Evolutionary conservation across 2,329 filamentous ascomycete species (phyloP).

Genomic region (Alternaria sp.): DNA sequence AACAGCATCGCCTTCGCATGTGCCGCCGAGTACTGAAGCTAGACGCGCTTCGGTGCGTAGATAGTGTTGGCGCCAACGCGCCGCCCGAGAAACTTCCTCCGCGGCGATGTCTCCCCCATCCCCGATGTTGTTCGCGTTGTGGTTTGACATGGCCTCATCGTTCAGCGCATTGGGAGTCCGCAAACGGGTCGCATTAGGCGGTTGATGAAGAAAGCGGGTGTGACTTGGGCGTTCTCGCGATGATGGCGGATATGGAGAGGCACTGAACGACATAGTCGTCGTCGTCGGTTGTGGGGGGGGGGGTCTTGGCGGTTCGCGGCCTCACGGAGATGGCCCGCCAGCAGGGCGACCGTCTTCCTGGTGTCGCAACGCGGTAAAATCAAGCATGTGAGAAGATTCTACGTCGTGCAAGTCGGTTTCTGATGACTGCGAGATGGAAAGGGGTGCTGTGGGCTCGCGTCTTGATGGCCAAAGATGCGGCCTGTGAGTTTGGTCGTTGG

Average conservation of each 20-base stretch:
- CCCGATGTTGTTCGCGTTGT: slow-evolving; percentile 49
- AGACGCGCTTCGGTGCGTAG: slow-evolving; percentile 79
- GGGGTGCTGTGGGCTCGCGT: slow-evolving; percentile 36
- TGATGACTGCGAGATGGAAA: slow-evolving; percentile 49
- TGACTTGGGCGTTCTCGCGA: slow-evolving; percentile 54
- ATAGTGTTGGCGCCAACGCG: slow-evolving; percentile 79
- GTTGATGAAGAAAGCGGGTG: slow-evolving; percentile 50
- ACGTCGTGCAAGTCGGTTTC: slow-evolving; percentile 37
- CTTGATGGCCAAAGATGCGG: slow-evolving; percentile 49
- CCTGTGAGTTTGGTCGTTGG: slow-evolving; percentile 22
- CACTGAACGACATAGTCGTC: slow-evolving; percentile 50
- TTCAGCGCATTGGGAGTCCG: slow-evolving; percentile 57
- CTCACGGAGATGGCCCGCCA: slow-evolving; percentile 51
- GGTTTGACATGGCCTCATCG: slow-evolving; percentile 55
- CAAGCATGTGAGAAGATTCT: slow-evolving; percentile 51
- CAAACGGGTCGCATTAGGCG: slow-evolving; percentile 49
- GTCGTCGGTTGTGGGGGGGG: slow-evolving; percentile 42
- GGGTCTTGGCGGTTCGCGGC: slow-evolving; percentile 46
- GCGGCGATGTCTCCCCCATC: slow-evolving; percentile 53
- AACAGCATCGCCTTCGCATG: slow-evolving; percentile 33
- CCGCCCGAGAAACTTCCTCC: slow-evolving; percentile 58
- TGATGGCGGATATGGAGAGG: slow-evolving; percentile 52
- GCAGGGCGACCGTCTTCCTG: slow-evolving; percentile 52
- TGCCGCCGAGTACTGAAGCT: slow-evolving; percentile 72
- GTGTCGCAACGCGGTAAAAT: slow-evolving; percentile 51